These are phyloP conservation scores for Plenodomus lindquistii DNA, from an alignment of 2,329 filamentous ascomycete genomes.

Conservation along the genomic window DNA sequence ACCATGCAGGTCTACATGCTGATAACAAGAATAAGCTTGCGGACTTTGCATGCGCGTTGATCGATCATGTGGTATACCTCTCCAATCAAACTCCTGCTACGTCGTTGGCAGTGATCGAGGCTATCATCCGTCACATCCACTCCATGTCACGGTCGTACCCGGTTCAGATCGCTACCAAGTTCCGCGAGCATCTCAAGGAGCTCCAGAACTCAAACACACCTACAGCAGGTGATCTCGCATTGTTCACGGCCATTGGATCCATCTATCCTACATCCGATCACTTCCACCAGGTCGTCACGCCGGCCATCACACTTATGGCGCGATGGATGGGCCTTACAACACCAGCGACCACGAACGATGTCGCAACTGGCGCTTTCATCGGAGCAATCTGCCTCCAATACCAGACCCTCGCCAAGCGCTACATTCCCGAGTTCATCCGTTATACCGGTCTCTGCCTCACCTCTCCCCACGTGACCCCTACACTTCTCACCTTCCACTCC, in stretches of 20 bases:
- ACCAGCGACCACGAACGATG: slow-evolving; percentile 66
- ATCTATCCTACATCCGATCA: slow-evolving; percentile 96
- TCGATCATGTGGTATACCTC: slow-evolving; percentile 68
- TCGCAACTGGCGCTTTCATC: slow-evolving; percentile 76
- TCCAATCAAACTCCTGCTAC: slow-evolving; percentile 56
- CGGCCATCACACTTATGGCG: slow-evolving; percentile 81
- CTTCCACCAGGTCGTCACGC: slow-evolving; percentile 93
- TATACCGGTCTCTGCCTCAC: slow-evolving; percentile 75
- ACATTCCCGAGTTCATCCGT: slow-evolving; percentile 84
- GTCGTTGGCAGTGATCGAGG: slow-evolving; percentile 73
- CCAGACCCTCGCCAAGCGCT: slow-evolving; percentile 80
- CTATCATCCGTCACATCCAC: slow-evolving; percentile 84
- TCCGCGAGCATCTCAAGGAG: slow-evolving; percentile 70
- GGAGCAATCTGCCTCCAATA: slow-evolving; percentile 79
- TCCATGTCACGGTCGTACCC: slow-evolving; percentile 88
- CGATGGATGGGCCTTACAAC: slow-evolving; percentile 81
- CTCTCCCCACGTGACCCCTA: slow-evolving; percentile 43
- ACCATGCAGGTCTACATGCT: slow-evolving; percentile 83
- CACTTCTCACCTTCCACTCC: slow-evolving; percentile 63
- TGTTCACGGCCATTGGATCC: slow-evolving; percentile 80
- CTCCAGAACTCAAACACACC: slow-evolving; percentile 60
- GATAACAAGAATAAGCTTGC: slow-evolving; percentile 83
- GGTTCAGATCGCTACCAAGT: slow-evolving; percentile 74
- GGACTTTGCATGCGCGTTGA: slow-evolving; percentile 67
- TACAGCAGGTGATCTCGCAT: slow-evolving; percentile 71